Evolutionary conservation across 192 early-diverging fungal genomes (phyloP).

Genomic region (Coemansia biformis): DNA sequence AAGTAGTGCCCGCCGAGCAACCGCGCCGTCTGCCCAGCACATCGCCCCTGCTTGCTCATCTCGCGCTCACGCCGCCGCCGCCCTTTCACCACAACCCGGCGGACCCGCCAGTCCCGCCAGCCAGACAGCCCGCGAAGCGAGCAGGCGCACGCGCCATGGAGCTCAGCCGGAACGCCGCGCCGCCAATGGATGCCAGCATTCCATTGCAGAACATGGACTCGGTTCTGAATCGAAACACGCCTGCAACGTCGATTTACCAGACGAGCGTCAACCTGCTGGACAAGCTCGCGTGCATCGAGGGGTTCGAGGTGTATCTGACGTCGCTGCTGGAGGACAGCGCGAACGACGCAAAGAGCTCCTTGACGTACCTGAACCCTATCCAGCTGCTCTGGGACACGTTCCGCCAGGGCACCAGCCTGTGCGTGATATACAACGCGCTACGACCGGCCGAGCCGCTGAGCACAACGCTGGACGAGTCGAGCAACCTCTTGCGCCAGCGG

Average conservation of each 20-base stretch:
- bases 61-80: not conserved
- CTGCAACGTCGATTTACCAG: conserved; percentile 64
- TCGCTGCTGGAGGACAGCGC: conserved; percentile 31
- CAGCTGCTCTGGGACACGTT: conserved; percentile 68
- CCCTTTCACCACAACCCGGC: too few relatives aligned
- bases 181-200: conserved; percentile 36
- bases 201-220: conserved; percentile 47
- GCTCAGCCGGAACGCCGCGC: conserved; percentile 23
- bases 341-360: conserved; percentile 33
- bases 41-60: not conserved
- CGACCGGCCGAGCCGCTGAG: conserved; percentile 58
- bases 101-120: too few relatives aligned
- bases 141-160: conserved; percentile 12
- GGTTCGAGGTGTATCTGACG: conserved; percentile 59
- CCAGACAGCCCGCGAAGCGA: too few relatives aligned
- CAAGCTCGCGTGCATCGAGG: conserved; percentile 65
- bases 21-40: not conserved
- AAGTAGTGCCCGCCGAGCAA: not conserved
- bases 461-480: conserved; percentile 52
- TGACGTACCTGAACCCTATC: conserved; percentile 58
- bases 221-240: conserved; percentile 43
- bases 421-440: conserved; percentile 66
- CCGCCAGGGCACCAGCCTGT: conserved; percentile 65
- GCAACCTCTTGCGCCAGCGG: conserved; percentile 59
- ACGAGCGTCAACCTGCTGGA: conserved; percentile 64